These are phyloP conservation scores for Lichenothelia convexa DNA, from an alignment of 495 filamentous ascomycete species.

Conservation along the genomic window DNA sequence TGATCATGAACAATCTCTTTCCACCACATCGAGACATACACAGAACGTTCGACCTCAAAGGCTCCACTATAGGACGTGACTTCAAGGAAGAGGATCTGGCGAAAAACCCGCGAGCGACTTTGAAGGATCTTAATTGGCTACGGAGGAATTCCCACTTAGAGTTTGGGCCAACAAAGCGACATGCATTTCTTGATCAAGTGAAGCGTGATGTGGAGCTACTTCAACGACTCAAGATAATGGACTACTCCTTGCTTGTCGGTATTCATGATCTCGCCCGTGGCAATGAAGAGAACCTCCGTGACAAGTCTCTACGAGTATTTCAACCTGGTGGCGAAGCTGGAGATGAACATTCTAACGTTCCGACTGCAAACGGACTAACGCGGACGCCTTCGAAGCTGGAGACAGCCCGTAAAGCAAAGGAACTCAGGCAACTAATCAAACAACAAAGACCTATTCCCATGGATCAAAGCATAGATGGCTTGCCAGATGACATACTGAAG, in stretches of 20 bases:
- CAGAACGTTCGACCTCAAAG: constrained; percentile 90
- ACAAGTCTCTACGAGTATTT: constrained; percentile 89
- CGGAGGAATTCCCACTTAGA: constrained; percentile 69
- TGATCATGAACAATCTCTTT: constrained; percentile 99
- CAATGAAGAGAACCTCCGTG: constrained; percentile 88
- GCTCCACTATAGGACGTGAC: constrained; percentile 88
- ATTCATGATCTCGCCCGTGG: constrained; percentile 79
- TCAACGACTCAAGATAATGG: constrained; percentile 87
- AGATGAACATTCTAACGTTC: constrained; percentile 30
- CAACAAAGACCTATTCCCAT: constrained; percentile 81
- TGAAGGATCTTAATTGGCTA: constrained; percentile 97
- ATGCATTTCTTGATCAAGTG: constrained; percentile 72
- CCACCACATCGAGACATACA: constrained; percentile 96
- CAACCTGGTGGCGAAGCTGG: constrained; percentile 61
- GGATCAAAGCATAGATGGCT: constrained; percentile 60
- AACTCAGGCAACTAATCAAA: constrained; percentile 82
- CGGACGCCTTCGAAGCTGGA: constrained; percentile 91
- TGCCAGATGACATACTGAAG: constrained; percentile 72
- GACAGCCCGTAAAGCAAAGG: constrained; percentile 75
- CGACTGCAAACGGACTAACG: constrained; percentile 46
- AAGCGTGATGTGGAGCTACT: constrained; percentile 70
- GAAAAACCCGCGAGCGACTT: constrained; percentile 74
- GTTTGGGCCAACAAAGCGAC: constrained; percentile 71
- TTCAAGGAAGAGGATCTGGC: constrained; percentile 75
- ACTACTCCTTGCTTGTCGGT: constrained; percentile 89